These are phyloP conservation scores for Pyropia yezoensis DNA, from an alignment of 23 red algal genomes.

Conservation along the genomic window DNA sequence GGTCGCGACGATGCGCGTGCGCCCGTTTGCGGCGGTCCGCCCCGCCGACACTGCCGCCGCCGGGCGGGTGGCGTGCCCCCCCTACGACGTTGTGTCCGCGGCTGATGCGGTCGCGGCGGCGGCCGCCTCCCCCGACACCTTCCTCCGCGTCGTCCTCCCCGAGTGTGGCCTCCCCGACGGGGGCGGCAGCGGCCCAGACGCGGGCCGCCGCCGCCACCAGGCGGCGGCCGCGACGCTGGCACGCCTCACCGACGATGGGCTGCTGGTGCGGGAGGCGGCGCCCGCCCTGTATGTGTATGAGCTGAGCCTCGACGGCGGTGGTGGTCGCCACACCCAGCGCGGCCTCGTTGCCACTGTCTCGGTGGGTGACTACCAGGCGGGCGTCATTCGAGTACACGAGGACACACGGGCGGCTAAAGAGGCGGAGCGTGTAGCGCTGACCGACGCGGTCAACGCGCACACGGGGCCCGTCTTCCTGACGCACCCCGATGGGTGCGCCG, in stretches of 20 bases:
- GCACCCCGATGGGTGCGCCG: constrained; percentile 14
- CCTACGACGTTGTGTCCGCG: constrained; percentile 44
- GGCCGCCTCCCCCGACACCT: constrained; percentile 6
- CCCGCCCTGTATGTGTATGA: constrained; percentile 35
- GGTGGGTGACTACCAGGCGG: constrained; percentile 36
- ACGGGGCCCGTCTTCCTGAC: constrained; percentile 39
- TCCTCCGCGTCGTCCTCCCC: constrained; percentile 38
- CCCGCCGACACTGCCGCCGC: constrained; percentile 27
- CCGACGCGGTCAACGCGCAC: constrained; percentile 25
- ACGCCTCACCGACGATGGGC: neutral
- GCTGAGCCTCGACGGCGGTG: neutral
- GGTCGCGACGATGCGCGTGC: constrained; percentile 18
- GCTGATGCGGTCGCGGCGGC: constrained; percentile 12
- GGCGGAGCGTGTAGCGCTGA: constrained; percentile 19
- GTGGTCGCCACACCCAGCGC: constrained; percentile 5
- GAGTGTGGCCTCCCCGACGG: constrained; percentile 6
- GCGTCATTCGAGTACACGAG: constrained; percentile 43
- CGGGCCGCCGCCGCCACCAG: constrained; percentile 3
- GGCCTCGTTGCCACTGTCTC: constrained; percentile 31
- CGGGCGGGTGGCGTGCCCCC: constrained; percentile 21
- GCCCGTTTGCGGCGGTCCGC: constrained; percentile 19
- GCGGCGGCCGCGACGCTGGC: constrained; percentile 11
- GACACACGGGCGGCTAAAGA: constrained; percentile 37
- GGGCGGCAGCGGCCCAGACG: neutral
- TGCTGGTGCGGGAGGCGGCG: constrained; percentile 10